Evolutionary conservation across 345 rosid species (phyloP).

Genomic region (Moringa oleifera): DNA sequence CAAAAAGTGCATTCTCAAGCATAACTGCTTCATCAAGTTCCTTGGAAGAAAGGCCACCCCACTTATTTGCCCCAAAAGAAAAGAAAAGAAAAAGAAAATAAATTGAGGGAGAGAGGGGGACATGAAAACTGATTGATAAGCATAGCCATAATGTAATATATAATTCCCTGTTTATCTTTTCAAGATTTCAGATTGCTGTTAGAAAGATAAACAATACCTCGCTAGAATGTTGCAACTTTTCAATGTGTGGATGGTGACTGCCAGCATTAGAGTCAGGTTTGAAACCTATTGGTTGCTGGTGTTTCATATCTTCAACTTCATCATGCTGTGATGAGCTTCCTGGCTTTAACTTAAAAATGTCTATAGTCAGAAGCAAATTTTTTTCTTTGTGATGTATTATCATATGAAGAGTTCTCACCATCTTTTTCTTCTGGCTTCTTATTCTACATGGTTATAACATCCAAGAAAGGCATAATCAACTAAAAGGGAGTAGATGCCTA

Average conservation of each 20-base stretch:
- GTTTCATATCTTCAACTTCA: constrained; percentile 21
- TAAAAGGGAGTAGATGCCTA: not conserved
- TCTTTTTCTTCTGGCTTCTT: not conserved
- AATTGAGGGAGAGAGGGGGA: constrained; percentile 9
- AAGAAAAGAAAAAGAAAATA: constrained; percentile 7
- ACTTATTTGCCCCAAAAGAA: constrained; percentile 31
- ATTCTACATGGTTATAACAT: not conserved
- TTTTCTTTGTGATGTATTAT: not conserved
- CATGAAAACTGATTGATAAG: not conserved
- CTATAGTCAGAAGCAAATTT: constrained; percentile 11
- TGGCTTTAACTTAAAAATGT: constrained; percentile 23
- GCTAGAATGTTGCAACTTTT: constrained; percentile 24
- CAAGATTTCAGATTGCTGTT: constrained; percentile 1
- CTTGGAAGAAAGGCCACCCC: constrained; percentile 57
- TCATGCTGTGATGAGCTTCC: constrained; percentile 36
- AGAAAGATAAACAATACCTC: constrained; percentile 29
- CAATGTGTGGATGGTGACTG: constrained; percentile 19
- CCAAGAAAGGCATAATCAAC: constrained; percentile 6
- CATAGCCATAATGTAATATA: not conserved
- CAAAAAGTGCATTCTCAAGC: constrained; percentile 57
- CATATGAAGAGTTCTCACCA: no score
- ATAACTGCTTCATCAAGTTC: constrained; percentile 62
- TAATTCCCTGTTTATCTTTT: constrained; percentile 1
- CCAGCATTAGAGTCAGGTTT: constrained; percentile 16
- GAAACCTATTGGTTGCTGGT: constrained; percentile 24